A percentile compares a stretch with the other conserved stretches of the same genome.
phyloP scores from a whole-genome alignment of 345 rosid species.

The Passiflora organensis region DNA sequence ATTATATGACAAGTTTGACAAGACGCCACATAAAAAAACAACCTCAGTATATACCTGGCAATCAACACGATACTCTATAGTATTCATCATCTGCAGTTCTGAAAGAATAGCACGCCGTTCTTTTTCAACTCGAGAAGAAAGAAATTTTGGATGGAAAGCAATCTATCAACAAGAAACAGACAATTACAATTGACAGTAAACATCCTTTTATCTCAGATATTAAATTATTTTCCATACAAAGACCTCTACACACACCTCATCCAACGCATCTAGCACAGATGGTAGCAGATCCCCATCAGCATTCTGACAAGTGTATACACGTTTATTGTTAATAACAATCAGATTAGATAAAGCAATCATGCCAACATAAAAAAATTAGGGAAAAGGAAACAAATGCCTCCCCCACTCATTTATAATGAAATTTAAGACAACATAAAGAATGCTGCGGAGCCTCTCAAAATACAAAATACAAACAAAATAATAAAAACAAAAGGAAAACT shows the following conservation, averaged over 20 bases:
- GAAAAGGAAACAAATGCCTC: no score
- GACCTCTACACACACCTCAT: conserved; percentile 55
- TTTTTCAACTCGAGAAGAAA: conserved; percentile 92
- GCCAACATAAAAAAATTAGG: neutral
- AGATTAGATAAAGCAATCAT: neutral
- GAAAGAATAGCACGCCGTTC: conserved; percentile 99
- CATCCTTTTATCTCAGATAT: neutral
- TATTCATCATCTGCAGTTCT: conserved; percentile 99
- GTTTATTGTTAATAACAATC: no score
- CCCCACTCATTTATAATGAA: no score
- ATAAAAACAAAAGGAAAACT: no score
- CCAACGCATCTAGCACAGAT: conserved; percentile 84
- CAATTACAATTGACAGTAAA: neutral
- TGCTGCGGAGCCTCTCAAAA: no score
- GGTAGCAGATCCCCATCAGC: conserved; percentile 77
- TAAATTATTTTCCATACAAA: no score
- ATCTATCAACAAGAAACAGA: conserved; percentile 46
- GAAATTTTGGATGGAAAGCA: conserved; percentile 92
- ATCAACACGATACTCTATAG: conserved; percentile 98
- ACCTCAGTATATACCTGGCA: conserved; percentile 65
- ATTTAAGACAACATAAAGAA: no score
- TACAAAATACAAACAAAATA: no score
- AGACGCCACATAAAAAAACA: conserved; percentile 20
- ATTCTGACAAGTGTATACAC: conserved; percentile 47
- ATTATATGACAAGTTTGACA: conserved; percentile 11